Conservation (phyloP, 257 asterid species). For the Penstemon barbatus region DNA sequence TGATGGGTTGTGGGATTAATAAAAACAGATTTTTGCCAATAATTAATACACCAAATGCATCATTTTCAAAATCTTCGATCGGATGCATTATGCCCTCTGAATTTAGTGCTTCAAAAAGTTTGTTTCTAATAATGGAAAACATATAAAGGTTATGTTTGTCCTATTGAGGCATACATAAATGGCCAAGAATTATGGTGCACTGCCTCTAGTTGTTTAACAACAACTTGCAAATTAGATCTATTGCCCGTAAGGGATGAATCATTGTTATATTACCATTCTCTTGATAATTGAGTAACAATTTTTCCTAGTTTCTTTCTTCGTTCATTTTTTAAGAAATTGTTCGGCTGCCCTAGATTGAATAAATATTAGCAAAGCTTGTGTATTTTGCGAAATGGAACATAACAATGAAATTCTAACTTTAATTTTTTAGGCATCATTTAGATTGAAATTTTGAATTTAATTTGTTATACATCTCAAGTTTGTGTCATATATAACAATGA, state of each 20-base stretch:
- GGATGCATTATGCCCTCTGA: background rate
- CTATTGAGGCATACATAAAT: slow-evolving; percentile 23
- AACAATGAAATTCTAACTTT: too few species aligned
- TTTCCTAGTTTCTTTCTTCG: background rate
- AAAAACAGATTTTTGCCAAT: too few species aligned
- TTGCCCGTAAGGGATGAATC: slow-evolving; percentile 9
- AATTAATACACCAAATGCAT: background rate
- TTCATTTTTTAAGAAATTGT: too few species aligned
- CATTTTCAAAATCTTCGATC: background rate
- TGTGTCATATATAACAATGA: too few species aligned
- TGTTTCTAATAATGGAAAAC: slow-evolving; percentile 6
- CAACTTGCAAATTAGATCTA: slow-evolving; percentile 21
- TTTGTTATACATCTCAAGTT: too few species aligned
- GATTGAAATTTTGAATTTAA: too few species aligned
- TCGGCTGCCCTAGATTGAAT: too few species aligned
- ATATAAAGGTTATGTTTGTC: slow-evolving; percentile 28
- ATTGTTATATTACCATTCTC: background rate
- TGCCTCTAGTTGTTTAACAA: background rate
- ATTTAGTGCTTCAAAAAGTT: background rate
- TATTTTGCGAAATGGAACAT: too few species aligned
- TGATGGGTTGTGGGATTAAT: too few species aligned
- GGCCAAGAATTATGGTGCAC: slow-evolving; percentile 2
- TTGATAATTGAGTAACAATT: background rate
- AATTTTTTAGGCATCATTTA: too few species aligned
- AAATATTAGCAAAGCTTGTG: too few species aligned